phyloP scores from a whole-genome alignment of 805 yeast species.

The Wickerhamomyces strasburgensis region DNA sequence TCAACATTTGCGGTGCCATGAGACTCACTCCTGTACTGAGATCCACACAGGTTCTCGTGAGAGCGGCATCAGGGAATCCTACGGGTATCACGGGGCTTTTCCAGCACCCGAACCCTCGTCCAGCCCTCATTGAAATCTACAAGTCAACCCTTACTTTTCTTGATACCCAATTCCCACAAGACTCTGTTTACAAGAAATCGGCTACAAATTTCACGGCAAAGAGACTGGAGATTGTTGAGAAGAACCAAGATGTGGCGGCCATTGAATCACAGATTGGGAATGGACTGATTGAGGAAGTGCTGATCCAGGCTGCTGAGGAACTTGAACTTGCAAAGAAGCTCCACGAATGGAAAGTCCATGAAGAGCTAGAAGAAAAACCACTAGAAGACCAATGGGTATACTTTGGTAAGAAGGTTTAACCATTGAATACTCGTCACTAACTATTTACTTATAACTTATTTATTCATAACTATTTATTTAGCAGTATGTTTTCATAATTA shows the following conservation, averaged over 20 bases:
- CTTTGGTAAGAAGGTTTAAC: slow-evolving; percentile 58
- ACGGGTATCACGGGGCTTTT: slow-evolving; percentile 77
- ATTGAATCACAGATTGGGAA: slow-evolving; percentile 75
- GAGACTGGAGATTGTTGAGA: slow-evolving; percentile 62
- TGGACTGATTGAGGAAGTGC: slow-evolving; percentile 78
- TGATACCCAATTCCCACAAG: slow-evolving; percentile 57
- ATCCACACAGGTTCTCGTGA: slow-evolving; percentile 46
- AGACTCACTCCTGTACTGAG: slow-evolving; percentile 28
- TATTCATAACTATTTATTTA: slow-evolving; percentile 2
- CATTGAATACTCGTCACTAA: background rate
- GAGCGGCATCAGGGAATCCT: slow-evolving; percentile 59
- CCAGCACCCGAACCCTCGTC: slow-evolving; percentile 82
- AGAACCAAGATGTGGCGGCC: slow-evolving; percentile 52
- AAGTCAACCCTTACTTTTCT: slow-evolving; percentile 60
- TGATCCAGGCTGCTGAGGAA: slow-evolving; percentile 82
- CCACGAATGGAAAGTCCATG: slow-evolving; percentile 73
- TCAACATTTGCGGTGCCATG: no score
- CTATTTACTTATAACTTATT: slow-evolving; percentile 2
- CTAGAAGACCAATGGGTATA: slow-evolving; percentile 80
- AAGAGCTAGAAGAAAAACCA: slow-evolving; percentile 74
- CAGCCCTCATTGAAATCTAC: slow-evolving; percentile 67
- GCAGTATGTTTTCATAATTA: slow-evolving; percentile 1
- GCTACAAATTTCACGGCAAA: slow-evolving; percentile 66
- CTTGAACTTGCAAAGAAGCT: slow-evolving; percentile 60
- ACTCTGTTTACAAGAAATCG: slow-evolving; percentile 72